These are phyloP conservation scores for Claviceps sp. DNA, from an alignment of 2,329 filamentous ascomycete genomes.

Conservation along the genomic window DNA sequence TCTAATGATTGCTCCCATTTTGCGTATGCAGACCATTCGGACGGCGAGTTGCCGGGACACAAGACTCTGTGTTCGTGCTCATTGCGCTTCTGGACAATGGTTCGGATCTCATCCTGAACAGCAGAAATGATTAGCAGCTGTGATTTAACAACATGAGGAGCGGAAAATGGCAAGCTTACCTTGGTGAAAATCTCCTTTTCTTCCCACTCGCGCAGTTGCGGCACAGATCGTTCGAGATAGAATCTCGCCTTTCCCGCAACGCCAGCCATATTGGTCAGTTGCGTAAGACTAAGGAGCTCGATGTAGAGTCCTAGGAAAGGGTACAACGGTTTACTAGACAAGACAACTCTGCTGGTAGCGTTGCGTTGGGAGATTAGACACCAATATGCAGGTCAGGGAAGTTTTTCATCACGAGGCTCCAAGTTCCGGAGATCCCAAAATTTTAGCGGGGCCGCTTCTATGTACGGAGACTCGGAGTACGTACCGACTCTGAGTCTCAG, in stretches of 20 bases:
- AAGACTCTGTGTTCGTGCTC: conserved; percentile 89
- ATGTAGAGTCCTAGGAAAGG: not conserved
- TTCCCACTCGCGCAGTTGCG: conserved; percentile 84
- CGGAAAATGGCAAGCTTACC: conserved; percentile 28
- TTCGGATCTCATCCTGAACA: conserved; percentile 69
- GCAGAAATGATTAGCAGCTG: not conserved
- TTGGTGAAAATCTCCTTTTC: conserved; percentile 81
- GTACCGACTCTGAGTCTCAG: too few species aligned
- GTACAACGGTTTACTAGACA: not conserved
- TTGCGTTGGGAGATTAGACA: not conserved
- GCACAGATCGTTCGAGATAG: conserved; percentile 83
- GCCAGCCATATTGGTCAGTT: conserved; percentile 49
- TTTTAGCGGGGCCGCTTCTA: conserved; percentile 12
- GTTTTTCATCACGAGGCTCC: conserved; percentile 7
- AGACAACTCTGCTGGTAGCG: not conserved
- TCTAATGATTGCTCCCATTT: conserved; percentile 60
- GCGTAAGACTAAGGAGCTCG: not conserved
- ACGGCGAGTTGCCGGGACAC: conserved; percentile 59
- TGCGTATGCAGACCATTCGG: conserved; percentile 76
- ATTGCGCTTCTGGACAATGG: conserved; percentile 79
- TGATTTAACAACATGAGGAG: not conserved
- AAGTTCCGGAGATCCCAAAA: conserved; percentile 3
- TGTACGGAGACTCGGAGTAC: too few species aligned
- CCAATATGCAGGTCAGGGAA: conserved; percentile 35
- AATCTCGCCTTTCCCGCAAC: conserved; percentile 91